Evolutionary conservation across 495 filamentous ascomycete genomes (phyloP), one percentile per base, ranked within the genome.

Genomic region (Aspergillus cristatus): DNA sequence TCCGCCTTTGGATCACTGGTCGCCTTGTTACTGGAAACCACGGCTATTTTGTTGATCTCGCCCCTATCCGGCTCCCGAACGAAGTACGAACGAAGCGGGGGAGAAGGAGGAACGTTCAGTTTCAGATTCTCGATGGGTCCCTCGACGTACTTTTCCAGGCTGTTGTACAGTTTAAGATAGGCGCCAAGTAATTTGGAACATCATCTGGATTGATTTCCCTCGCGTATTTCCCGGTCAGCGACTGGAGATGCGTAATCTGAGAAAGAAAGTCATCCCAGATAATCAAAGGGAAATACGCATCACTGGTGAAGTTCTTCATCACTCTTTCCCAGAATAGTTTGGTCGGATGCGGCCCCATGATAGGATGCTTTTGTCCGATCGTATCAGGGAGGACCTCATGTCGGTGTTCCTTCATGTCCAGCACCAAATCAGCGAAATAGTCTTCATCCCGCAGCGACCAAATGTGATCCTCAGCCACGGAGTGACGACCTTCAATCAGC

Each of bases 401-500:
- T 3, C 59, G 47, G 47, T 76, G 71, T 12, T 75, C 71, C 17
- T 41, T 47, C 7, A 32, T 37, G 0, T 69, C 56, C 5, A 34
- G 37, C 0, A 74, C 2, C 11, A 39, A 18, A 5, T 54, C 49
- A 3, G 45, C 46, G 38, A 78, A 75, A 42, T 75, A 79, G 6
- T 42, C 54, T 0, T 78, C 70, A 37, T 75, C 72, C 12, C 74
- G 59, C 22, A 78, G 43, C 1, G 59, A 43, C 63, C 62, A 69
- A 11, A 78, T 31, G 40, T 71, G 68, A 40, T 77, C 72, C 31
- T 70, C 59, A 3, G 62, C 56, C 10, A 57, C 57, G 1, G 48
- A 35, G 1, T 37, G 35, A 37, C 55, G 60, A 1, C 71, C 62
- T 1, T 34, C 33, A 1, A 77, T 28, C 7, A 78, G 40, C 0